Evolutionary conservation across 306 rosid genomes (phyloP), one percentile per base, ranked within the genome.

Genomic region (Hippophae tibetana): DNA sequence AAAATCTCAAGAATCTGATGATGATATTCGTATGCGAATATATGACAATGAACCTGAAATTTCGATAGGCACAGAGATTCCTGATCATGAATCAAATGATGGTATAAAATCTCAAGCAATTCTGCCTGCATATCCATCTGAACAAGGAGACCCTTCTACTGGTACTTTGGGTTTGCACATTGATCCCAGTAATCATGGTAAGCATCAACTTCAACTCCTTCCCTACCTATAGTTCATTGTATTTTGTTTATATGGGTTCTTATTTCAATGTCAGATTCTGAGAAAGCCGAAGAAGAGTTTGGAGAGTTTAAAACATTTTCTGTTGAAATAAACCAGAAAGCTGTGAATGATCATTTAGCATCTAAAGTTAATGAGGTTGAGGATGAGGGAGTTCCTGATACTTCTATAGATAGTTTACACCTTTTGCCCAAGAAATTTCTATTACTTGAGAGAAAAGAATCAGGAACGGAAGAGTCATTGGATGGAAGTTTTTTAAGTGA

Each of bases 31-130:
- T 68, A 70, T 70, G 78, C 76, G 60, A 47, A 72, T 57, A 41
- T 75, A 84, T 57, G 94, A 84, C 64, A 73, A 44, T 65, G 94
- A 87, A 60, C 84, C 79, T 54, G 95, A 87, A 54, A 80, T 90
- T 48, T 85, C 90, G 58, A 85, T 76, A 41, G 97, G 90, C 64
- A 79, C 94, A 49, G 89, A 90, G 40, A 90, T 90, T 87, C 94
- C 90, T 64, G 95, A 87, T 52, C 94, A 76, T n/a, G 89, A 86
- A 26, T 81, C 57, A 5, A 76, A 76, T 38, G 87, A 85, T 50
- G 90, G 81, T 63, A 71, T 58, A 77, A 76, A 84, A 67, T 54
- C 79, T 75, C 76, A 73, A 58, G 79, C 67, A 44, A 31, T 61
- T 44, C 73, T 67, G 48, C 71, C 60, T 40, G 57, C 53, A 1